Conservation (phyloP, 1,284 basidiomycete species). For the Cryptococcus wingfieldii region DNA sequence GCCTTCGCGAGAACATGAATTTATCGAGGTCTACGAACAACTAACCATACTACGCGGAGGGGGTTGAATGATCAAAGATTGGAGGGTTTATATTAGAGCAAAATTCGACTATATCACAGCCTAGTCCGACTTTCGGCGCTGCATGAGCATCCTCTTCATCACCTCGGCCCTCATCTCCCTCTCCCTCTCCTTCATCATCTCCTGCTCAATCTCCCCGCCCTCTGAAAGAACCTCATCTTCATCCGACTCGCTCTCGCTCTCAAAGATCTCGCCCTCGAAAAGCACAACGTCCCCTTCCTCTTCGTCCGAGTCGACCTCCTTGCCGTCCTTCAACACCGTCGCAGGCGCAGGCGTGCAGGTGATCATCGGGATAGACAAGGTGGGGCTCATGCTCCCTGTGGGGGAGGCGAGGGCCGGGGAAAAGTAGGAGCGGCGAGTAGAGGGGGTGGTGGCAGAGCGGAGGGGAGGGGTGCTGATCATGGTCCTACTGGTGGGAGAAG, state of each 20-base stretch:
- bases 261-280: conserved; percentile 17
- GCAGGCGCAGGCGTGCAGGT: conserved; percentile 43
- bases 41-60: too few species aligned
- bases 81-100: too few species aligned
- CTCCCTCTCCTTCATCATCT: conserved; percentile 22
- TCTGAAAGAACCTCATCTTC: conserved; percentile 17
- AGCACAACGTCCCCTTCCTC: conserved; percentile 31
- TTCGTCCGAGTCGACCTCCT: conserved; percentile 41
- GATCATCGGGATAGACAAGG: conserved; percentile 42
- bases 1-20: too few species aligned
- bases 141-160: conserved; percentile 29
- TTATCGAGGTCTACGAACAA: too few species aligned
- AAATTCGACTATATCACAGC: not conserved
- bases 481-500: conserved; percentile 11
- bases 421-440: conserved; percentile 3
- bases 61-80: too few species aligned
- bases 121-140: conserved; percentile 21
- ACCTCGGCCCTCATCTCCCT: conserved; percentile 31
- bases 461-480: conserved; percentile 2
- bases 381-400: conserved; percentile 26
- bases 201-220: conserved; percentile 20
- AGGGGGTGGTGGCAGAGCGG: conserved; percentile 6
- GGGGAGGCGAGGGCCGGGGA: conserved; percentile 6
- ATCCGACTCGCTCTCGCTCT: conserved; percentile 3
- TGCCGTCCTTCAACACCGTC: conserved; percentile 19